Conservation (phyloP, 441 rosid species). For the Gossypium davidsonii region DNA sequence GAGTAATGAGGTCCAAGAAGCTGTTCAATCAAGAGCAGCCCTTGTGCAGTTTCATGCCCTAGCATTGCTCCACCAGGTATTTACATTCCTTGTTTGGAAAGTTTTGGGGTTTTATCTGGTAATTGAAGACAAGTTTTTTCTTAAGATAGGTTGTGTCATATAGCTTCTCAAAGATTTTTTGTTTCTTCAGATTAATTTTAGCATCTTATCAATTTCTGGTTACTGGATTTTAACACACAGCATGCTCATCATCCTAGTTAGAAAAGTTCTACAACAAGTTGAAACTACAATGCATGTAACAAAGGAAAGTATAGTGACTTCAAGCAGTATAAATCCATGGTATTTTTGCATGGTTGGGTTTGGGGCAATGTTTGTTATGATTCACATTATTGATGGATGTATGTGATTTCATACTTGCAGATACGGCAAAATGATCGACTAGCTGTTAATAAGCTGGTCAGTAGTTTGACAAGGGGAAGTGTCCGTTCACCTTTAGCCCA, state of each 20-base stretch:
- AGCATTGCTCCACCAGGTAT: slow-evolving; percentile 85
- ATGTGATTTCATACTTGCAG: slow-evolving; percentile 36
- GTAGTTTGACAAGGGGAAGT: slow-evolving; percentile 86
- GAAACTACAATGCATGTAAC: neutral
- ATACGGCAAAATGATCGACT: slow-evolving; percentile 93
- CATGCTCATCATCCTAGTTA: neutral
- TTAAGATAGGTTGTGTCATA: neutral
- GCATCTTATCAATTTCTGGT: neutral
- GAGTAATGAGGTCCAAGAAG: slow-evolving; percentile 99
- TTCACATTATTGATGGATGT: neutral
- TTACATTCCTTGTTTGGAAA: slow-evolving; percentile 9
- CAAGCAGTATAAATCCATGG: neutral
- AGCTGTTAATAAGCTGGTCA: slow-evolving; percentile 93
- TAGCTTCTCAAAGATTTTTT: neutral
- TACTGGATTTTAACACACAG: neutral
- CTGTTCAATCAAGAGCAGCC: slow-evolving; percentile 91
- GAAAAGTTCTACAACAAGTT: neutral
- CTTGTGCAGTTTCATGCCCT: slow-evolving; percentile 96
- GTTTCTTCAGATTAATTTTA: neutral
- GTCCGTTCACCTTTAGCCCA: slow-evolving; percentile 96
- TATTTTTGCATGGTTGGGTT: slow-evolving; percentile 3
- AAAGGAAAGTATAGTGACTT: neutral
- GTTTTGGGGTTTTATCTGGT: neutral
- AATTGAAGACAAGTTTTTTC: neutral
- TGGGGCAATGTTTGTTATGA: neutral